Evolutionary conservation across 371 early-diverging fungal species (phyloP).

Genomic region (Syncephalis fuscata): DNA sequence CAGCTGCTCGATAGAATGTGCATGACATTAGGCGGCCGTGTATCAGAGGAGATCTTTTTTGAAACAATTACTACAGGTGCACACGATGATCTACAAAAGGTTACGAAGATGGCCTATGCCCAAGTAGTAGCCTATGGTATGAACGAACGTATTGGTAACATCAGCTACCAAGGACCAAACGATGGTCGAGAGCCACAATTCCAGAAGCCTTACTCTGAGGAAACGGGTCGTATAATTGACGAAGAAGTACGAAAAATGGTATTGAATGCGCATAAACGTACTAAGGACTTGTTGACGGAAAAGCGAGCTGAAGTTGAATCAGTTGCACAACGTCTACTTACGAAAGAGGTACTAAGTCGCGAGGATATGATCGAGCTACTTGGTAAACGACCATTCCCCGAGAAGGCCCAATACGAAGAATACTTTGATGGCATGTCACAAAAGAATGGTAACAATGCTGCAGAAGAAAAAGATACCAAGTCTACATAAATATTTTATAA

Average conservation of each 20-base stretch:
- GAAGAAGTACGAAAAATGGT: slow-evolving; percentile 79
- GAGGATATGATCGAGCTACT: slow-evolving; percentile 87
- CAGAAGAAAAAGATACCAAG: no score
- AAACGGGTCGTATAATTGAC: slow-evolving; percentile 88
- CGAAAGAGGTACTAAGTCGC: slow-evolving; percentile 90
- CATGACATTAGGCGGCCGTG: slow-evolving; percentile 96
- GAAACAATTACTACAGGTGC: slow-evolving; percentile 33
- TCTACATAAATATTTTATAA: no score
- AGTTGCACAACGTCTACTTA: slow-evolving; percentile 80
- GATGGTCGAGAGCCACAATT: slow-evolving; percentile 45
- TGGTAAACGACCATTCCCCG: slow-evolving; percentile 75
- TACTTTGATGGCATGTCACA: neutral
- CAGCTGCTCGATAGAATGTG: slow-evolving; percentile 94
- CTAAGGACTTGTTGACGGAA: slow-evolving; percentile 59
- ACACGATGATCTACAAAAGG: slow-evolving; percentile 78
- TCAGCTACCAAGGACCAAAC: slow-evolving; percentile 60
- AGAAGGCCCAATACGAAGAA: slow-evolving; percentile 23
- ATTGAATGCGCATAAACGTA: slow-evolving; percentile 62
- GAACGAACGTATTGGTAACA: slow-evolving; percentile 74
- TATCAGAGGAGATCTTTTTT: slow-evolving; percentile 90
- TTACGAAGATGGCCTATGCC: slow-evolving; percentile 93
- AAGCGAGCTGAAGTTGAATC: slow-evolving; percentile 75
- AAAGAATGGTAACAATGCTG: no score
- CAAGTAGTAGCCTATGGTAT: slow-evolving; percentile 90
- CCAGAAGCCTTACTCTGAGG: slow-evolving; percentile 93